Evolutionary conservation across 83 land plant genomes (phyloP).

Genomic region (Picea engelmannii): DNA sequence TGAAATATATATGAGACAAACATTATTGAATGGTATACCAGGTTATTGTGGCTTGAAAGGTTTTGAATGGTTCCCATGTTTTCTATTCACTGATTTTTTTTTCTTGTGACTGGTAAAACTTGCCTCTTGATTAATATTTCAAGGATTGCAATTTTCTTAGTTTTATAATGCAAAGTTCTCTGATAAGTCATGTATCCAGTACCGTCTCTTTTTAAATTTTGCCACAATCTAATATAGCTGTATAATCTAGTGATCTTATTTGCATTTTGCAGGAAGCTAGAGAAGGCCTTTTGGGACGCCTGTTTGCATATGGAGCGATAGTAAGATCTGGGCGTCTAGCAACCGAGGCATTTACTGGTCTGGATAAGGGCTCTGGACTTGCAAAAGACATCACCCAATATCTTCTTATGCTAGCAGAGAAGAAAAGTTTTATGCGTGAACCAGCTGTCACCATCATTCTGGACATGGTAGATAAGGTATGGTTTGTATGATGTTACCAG

Average conservation of each 20-base stretch:
- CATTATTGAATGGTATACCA: background rate
- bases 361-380: constrained; percentile 29
- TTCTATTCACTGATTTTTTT: background rate
- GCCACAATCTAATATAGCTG: background rate
- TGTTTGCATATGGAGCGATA: constrained; percentile 94
- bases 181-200: background rate
- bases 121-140: background rate
- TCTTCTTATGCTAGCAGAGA: constrained; percentile 66
- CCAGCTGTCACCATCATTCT: constrained; percentile 70
- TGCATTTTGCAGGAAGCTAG: constrained; percentile 70
- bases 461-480: constrained; percentile 77
- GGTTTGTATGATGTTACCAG: background rate
- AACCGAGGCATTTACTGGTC: constrained; percentile 21
- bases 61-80: background rate
- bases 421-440: constrained; percentile 86
- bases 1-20: background rate
- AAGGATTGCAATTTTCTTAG: background rate
- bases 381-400: constrained; percentile 54
- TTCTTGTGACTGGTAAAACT: background rate
- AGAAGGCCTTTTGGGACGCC: constrained; percentile 85
- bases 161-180: background rate
- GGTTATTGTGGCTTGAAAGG: background rate
- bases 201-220: background rate
- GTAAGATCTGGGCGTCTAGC: constrained; percentile 71
- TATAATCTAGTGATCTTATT: background rate